phyloP scores from a whole-genome alignment of 495 filamentous ascomycete genomes.

The Hypoxylon rickii region DNA sequence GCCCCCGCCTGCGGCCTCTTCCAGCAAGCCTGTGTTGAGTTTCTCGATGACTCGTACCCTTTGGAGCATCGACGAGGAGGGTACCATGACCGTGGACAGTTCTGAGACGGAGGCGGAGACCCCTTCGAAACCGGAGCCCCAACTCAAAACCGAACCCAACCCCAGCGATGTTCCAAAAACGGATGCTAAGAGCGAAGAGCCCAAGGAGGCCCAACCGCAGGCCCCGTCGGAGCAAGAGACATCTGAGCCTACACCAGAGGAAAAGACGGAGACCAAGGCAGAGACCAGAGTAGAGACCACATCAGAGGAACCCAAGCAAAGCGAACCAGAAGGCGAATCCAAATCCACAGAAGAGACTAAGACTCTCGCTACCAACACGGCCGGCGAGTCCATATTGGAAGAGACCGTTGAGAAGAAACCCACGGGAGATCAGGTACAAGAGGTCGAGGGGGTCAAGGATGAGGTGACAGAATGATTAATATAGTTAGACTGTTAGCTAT shows the following conservation, averaged over 20 bases:
- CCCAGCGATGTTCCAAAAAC: too few species aligned
- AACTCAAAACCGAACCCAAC: constrained; percentile 19
- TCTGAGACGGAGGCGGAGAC: constrained; percentile 31
- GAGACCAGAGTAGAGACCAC: constrained; percentile 14
- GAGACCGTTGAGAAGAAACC: constrained; percentile 45
- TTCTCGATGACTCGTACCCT: constrained; percentile 49
- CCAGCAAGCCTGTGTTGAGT: constrained; percentile 30
- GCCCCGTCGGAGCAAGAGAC: constrained; percentile 33
- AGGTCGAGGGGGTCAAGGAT: constrained; percentile 37
- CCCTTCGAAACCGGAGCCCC: constrained; percentile 18
- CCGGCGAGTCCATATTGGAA: constrained; percentile 56
- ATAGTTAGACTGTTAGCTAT: background rate
- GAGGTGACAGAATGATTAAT: constrained; percentile 28
- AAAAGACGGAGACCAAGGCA: constrained; percentile 19
- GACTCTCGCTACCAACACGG: constrained; percentile 58
- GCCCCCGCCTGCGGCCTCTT: constrained; percentile 31
- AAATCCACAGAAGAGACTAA: constrained; percentile 35
- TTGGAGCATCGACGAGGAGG: constrained; percentile 59
- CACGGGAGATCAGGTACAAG: constrained; percentile 40
- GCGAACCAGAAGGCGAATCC: constrained; percentile 10
- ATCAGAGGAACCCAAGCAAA: constrained; percentile 5
- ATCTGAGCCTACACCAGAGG: constrained; percentile 26
- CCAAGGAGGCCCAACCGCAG: constrained; percentile 38
- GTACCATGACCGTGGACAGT: constrained; percentile 45
- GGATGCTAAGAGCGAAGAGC: constrained; percentile 28